These are phyloP conservation scores for Flagelloscypha sp. DNA, from an alignment of 768 basidiomycete genomes.

Conservation along the genomic window DNA sequence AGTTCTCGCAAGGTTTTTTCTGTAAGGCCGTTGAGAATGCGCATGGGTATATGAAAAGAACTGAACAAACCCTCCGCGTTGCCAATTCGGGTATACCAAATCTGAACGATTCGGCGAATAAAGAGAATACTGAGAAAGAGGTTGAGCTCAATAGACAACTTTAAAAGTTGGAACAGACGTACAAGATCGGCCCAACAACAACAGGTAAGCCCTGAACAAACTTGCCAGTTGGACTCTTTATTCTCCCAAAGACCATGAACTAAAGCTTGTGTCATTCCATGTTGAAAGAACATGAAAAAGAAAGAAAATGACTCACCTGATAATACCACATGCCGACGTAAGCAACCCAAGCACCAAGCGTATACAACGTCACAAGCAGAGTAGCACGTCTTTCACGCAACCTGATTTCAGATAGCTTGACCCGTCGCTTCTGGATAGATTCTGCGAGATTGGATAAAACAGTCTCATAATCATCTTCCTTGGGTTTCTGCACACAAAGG, in stretches of 20 bases:
- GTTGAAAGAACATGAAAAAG: too few relatives aligned
- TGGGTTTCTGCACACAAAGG: constrained; percentile 26
- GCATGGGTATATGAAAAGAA: constrained; percentile 4
- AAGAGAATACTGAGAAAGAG: constrained; percentile 51
- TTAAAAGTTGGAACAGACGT: constrained; percentile 23
- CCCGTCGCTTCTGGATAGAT: constrained; percentile 67
- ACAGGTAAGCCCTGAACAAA: constrained; percentile 49
- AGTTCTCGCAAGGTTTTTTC: constrained; percentile 73
- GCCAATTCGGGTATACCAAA: constrained; percentile 76
- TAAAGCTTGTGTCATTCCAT: too few relatives aligned
- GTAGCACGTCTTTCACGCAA: constrained; percentile 75
- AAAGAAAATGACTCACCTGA: too few relatives aligned
- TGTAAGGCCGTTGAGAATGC: constrained; percentile 20
- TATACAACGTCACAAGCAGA: constrained; percentile 69
- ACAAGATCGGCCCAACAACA: constrained; percentile 72
- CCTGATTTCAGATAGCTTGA: constrained; percentile 74
- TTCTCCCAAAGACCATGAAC: too few relatives aligned
- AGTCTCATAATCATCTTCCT: constrained; percentile 71
- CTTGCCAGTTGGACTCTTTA: too few relatives aligned
- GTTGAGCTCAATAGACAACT: constrained; percentile 1
- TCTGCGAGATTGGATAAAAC: constrained; percentile 57
- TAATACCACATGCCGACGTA: constrained; percentile 74
- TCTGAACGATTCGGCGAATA: constrained; percentile 69
- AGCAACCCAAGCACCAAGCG: constrained; percentile 61
- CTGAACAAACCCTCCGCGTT: constrained; percentile 64